A percentile compares a stretch with the other conserved stretches of the same genome.
These are phyloP conservation scores for Aspergillus puulaauensis DNA, from an alignment of 2,329 filamentous ascomycete species.

Conservation along the genomic window DNA sequence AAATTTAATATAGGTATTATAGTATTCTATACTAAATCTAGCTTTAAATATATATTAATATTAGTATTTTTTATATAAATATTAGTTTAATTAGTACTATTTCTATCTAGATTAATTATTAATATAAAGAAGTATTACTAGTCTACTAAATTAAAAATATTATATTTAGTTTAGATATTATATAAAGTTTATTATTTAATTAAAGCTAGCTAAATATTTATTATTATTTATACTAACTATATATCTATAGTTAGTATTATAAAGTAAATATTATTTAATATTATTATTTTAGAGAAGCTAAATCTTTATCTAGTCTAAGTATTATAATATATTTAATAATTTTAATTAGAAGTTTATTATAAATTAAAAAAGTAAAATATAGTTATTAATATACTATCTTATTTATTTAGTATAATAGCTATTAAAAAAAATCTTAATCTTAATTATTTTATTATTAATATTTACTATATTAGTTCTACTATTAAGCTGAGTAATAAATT, in stretches of 20 bases:
- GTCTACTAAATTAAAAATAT: background rate
- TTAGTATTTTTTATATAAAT: no score
- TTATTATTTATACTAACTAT: background rate
- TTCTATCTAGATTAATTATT: no score
- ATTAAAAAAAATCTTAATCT: background rate
- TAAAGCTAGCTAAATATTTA: background rate
- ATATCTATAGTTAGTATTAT: background rate
- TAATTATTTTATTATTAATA: background rate
- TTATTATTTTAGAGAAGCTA: background rate
- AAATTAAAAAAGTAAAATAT: background rate
- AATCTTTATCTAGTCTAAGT: background rate
- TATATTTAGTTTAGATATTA: background rate
- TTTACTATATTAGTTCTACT: background rate
- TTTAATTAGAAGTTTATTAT: background rate
- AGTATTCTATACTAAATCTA: no score
- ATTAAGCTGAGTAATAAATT: background rate
- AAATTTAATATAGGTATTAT: no score
- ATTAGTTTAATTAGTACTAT: no score
- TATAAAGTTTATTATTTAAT: background rate
- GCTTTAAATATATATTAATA: no score
- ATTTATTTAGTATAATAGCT: background rate
- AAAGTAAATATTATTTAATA: background rate
- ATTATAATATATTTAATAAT: background rate
- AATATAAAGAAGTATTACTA: no score
- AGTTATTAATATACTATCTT: background rate